Conservation (phyloP, 2,329 filamentous ascomycete genomes). For the Chlorencoelia australis region DNA sequence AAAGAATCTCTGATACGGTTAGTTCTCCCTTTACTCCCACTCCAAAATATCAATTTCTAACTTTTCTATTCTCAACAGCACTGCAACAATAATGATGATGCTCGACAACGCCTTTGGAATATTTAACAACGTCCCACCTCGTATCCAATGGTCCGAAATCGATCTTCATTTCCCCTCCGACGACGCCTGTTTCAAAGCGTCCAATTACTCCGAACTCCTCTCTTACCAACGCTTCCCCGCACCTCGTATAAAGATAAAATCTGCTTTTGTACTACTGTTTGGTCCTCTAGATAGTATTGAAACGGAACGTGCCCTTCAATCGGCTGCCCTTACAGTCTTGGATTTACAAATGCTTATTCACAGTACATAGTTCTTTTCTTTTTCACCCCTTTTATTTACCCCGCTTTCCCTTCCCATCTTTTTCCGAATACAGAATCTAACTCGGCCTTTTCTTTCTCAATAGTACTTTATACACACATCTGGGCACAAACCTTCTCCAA, state of each 20-base stretch:
- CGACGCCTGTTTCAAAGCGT: conserved; percentile 19
- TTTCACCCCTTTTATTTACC: not conserved
- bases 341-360: conserved; percentile 27
- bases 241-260: conserved; percentile 22
- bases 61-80: conserved; percentile 11
- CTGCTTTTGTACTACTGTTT: conserved; percentile 22
- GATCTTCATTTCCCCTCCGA: conserved; percentile 23
- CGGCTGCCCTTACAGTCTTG: conserved; percentile 16
- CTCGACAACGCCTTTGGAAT: conserved; percentile 25
- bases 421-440: not conserved
- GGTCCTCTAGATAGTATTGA: conserved; percentile 11
- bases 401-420: not conserved
- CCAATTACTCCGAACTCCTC: conserved; percentile 20
- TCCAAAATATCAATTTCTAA: conserved; percentile 1
- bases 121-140: conserved; percentile 24
- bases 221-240: conserved; percentile 11
- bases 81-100: conserved; percentile 20
- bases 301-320: conserved; percentile 11
- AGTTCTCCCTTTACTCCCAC: not conserved
- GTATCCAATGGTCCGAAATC: conserved; percentile 26
- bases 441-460: conserved; percentile 1
- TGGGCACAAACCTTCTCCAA: conserved; percentile 23
- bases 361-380: conserved; percentile 13
- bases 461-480: conserved; percentile 24
- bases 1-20: conserved; percentile 24